Conservation (phyloP, 495 filamentous ascomycete species). For the Daldinia vernicosa region DNA sequence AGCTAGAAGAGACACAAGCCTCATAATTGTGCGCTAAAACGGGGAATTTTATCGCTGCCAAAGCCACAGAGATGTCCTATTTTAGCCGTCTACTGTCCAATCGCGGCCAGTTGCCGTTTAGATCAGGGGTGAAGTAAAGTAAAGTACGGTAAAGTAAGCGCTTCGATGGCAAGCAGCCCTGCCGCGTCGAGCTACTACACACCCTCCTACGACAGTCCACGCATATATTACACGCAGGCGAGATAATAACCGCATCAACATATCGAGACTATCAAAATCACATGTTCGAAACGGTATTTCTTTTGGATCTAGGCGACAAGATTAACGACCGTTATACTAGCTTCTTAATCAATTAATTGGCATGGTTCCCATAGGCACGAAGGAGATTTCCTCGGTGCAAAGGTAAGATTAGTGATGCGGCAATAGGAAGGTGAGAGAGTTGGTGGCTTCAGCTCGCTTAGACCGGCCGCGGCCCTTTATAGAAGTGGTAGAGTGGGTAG, state of each 20-base stretch:
- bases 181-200: not conserved
- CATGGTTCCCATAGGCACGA: not conserved
- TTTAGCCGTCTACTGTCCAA: not conserved
- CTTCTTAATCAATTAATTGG: not conserved
- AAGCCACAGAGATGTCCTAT: not conserved
- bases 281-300: not conserved
- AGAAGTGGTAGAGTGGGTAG: not conserved
- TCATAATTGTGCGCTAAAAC: not conserved
- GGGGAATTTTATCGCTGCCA: not conserved
- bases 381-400: not conserved
- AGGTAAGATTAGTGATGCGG: slow-evolving; percentile 15
- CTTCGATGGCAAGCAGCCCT: slow-evolving; percentile 10
- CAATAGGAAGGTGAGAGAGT: slow-evolving; percentile 25
- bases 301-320: not conserved
- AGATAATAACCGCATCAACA: not conserved
- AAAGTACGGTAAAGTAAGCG: not conserved
- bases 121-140: not conserved
- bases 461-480: not conserved
- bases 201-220: not conserved
- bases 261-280: not conserved
- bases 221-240: not conserved
- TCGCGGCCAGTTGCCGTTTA: not conserved
- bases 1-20: not conserved
- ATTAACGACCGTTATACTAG: not conserved
- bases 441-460: slow-evolving; percentile 9